A percentile compares a stretch with the other conserved stretches of the same genome.
Conservation (phyloP, 495 filamentous ascomycete genomes). For the Trichoderma gamsii region DNA sequence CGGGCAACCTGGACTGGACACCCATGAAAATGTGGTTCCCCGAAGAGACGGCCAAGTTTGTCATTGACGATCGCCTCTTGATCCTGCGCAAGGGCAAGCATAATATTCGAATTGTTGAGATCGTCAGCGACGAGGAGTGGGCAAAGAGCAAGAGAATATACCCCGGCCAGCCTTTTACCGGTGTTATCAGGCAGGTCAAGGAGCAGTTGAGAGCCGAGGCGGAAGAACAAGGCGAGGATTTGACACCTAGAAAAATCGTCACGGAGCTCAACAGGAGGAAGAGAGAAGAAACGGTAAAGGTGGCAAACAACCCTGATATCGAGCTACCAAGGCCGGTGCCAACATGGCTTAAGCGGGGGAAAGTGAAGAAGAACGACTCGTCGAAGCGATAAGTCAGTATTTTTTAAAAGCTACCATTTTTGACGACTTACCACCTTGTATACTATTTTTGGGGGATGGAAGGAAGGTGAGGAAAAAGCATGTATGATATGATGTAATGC, state of each 20-base stretch:
- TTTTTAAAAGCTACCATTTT: not conserved
- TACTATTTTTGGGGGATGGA: slow-evolving; percentile 9
- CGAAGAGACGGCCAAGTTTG: slow-evolving; percentile 51
- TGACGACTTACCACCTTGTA: not conserved
- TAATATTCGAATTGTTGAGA: slow-evolving; percentile 66
- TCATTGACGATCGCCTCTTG: slow-evolving; percentile 57
- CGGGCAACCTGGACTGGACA: slow-evolving; percentile 53
- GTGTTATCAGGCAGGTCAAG: slow-evolving; percentile 29
- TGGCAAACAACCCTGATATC: slow-evolving; percentile 19
- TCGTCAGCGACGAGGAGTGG: slow-evolving; percentile 69
- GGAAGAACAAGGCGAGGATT: slow-evolving; percentile 3
- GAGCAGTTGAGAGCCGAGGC: slow-evolving; percentile 19
- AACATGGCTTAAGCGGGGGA: not conserved
- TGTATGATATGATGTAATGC: slow-evolving; percentile 5
- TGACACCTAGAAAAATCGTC: slow-evolving; percentile 21
- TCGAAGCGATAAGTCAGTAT: not conserved
- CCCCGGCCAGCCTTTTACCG: slow-evolving; percentile 37
- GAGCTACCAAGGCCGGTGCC: slow-evolving; percentile 14
- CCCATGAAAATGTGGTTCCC: slow-evolving; percentile 53
- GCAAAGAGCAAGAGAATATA: slow-evolving; percentile 35
- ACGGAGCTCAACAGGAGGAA: slow-evolving; percentile 19
- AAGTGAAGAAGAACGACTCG: not conserved
- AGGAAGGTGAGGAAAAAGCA: not conserved
- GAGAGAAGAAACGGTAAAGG: slow-evolving; percentile 9
- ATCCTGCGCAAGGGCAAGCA: slow-evolving; percentile 74